phyloP scores from a whole-genome alignment of 805 yeast species.

The Pichia thaimueangensis region DNA sequence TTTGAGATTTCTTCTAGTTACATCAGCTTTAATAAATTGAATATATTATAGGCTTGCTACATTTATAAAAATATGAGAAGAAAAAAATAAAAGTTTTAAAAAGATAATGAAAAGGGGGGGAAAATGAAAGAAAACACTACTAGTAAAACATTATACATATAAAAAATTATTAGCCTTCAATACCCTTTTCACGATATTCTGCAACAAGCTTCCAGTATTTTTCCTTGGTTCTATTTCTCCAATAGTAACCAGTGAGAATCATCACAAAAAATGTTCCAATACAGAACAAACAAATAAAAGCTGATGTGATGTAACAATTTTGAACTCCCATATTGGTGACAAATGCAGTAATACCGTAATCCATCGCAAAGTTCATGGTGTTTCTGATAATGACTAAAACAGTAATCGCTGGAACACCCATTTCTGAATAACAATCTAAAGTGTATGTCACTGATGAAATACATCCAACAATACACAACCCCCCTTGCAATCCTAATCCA shows the following conservation, averaged over 20 bases:
- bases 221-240: slow-evolving; percentile 31
- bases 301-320: slow-evolving; percentile 51
- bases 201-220: slow-evolving; percentile 32
- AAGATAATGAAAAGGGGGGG: not conserved
- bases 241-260: slow-evolving; percentile 31
- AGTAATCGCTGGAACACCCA: slow-evolving; percentile 48
- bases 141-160: no score
- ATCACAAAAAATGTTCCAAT: slow-evolving; percentile 40
- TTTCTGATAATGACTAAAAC: slow-evolving; percentile 52
- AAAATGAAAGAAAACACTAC: no score
- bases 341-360: slow-evolving; percentile 59
- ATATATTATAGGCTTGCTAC: no score
- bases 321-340: slow-evolving; percentile 45
- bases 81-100: not conserved
- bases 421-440: slow-evolving; percentile 49
- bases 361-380: slow-evolving; percentile 52
- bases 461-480: slow-evolving; percentile 47
- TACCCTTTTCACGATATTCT: slow-evolving; percentile 21
- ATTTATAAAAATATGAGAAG: no score
- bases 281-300: slow-evolving; percentile 43
- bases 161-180: not conserved
- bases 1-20: no score
- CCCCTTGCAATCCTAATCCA: slow-evolving; percentile 53
- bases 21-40: no score
- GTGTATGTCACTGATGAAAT: slow-evolving; percentile 46